phyloP scores from a whole-genome alignment of 1,139 yeast species.

The Saccharomyces hybrid region DNA sequence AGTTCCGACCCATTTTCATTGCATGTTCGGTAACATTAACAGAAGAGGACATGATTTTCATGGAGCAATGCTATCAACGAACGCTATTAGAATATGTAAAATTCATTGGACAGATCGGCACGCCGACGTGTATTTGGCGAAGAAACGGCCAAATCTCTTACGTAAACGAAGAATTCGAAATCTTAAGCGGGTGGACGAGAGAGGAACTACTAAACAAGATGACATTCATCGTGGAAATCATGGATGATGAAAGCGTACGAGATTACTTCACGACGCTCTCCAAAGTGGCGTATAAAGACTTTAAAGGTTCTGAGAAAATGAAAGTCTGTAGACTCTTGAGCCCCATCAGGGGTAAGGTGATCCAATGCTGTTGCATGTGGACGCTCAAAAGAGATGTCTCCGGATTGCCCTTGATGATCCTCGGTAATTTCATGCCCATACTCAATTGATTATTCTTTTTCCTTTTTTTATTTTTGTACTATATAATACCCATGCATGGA shows the following conservation, averaged over 20 bases:
- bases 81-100: constrained; percentile 83
- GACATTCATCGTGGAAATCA: constrained; percentile 77
- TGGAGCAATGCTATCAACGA: constrained; percentile 94
- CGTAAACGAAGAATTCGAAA: constrained; percentile 85
- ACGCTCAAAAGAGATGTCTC: constrained; percentile 87
- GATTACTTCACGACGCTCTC: constrained; percentile 83
- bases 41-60: constrained; percentile 84
- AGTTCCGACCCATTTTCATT: constrained; percentile 83
- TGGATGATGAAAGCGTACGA: constrained; percentile 81
- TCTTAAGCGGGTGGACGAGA: constrained; percentile 82
- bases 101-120: constrained; percentile 76
- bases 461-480: background rate
- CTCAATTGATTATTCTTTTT: background rate
- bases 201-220: constrained; percentile 56
- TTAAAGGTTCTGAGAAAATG: constrained; percentile 79
- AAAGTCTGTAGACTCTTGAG: constrained; percentile 40
- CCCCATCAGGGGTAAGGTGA: constrained; percentile 33
- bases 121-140: constrained; percentile 94
- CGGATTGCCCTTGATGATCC: constrained; percentile 94
- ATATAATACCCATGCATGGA: background rate
- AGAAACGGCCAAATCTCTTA: constrained; percentile 93
- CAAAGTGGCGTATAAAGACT: constrained; percentile 85
- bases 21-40: constrained; percentile 85
- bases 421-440: constrained; percentile 79
- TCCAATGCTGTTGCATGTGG: constrained; percentile 80